Evolutionary conservation across 2,329 filamentous ascomycete genomes (phyloP), one percentile per base, ranked within the genome.

Genomic region (Fusarium palustre): DNA sequence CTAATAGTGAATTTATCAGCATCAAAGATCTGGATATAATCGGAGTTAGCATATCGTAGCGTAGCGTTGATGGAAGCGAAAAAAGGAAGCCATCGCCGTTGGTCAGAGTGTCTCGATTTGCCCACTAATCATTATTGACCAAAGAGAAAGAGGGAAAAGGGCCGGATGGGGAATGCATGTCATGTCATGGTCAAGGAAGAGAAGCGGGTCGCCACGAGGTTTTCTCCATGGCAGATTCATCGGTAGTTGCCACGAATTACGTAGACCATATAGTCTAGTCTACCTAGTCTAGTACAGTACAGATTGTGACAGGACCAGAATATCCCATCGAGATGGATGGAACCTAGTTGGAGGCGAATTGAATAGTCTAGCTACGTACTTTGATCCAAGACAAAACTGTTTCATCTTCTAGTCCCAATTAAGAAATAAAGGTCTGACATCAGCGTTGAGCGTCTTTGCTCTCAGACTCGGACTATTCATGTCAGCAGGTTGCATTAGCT

Each of bases 401-500:
- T 20, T 46, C n/a, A 30, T 43, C 39, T 20, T n/a, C n/a, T n/a
- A n/a, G n/a, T n/a, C n/a, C n/a, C n/a, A n/a, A n/a, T n/a, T n/a
- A n/a, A n/a, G n/a, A n/a, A n/a, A n/a, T 52, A 70, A 52, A 70
- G 28, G 42, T 68, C 67, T 70, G 67, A 69, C 66, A 64, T 64
- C 66, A 62, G 52, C n/a, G 20, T 22, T 13, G n/a, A 39, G 12
- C 8, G 9, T 22, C 11, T n/a, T 41, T 4, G n/a, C 18, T 41
- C 45, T 41, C 45, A 53, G 47, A 48, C 30, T 45, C 47, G 45
- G 67, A 20, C 50, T 30, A 33, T 58, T 61, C 61, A 55, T 54
- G 67, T 72, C 63, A 69, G 61, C 72, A 66, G 47, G 53, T 66
- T 69, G 72, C 72, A 74, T 74, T 74, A 74, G 70, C 47, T 33